Percentiles rank a stretch among this genome's conserved stretches.
phyloP scores from a whole-genome alignment of 2,329 filamentous ascomycete genomes.

The Alternaria burnsii region DNA sequence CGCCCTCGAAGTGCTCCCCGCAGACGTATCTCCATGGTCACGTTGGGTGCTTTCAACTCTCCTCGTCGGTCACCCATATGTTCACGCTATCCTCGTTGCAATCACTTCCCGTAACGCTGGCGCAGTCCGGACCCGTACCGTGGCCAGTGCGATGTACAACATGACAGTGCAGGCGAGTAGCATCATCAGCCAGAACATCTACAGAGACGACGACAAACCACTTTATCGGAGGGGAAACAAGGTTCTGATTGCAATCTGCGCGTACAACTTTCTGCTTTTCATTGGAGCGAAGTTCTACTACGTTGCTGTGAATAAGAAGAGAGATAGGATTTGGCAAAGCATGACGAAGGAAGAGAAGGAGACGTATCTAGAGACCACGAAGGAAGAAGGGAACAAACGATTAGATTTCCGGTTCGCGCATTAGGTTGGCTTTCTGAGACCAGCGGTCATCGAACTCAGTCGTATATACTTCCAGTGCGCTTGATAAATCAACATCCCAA shows the following conservation, averaged over 20 bases:
- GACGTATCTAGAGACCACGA: conserved; percentile 47
- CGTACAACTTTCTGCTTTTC: conserved; percentile 61
- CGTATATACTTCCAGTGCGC: neutral
- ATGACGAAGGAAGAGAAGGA: conserved; percentile 50
- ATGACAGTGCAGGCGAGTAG: conserved; percentile 47
- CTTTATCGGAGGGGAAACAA: conserved; percentile 64
- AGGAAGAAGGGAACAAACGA: conserved; percentile 49
- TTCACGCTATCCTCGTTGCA: conserved; percentile 56
- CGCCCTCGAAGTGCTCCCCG: conserved; percentile 46
- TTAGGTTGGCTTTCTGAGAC: neutral
- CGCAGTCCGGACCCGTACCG: conserved; percentile 54
- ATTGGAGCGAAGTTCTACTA: conserved; percentile 64
- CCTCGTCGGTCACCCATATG: conserved; percentile 54
- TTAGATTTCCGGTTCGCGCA: conserved; percentile 29
- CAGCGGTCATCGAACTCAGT: neutral
- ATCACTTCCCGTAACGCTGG: conserved; percentile 55
- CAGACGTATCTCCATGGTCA: conserved; percentile 46
- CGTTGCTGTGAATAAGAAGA: conserved; percentile 57
- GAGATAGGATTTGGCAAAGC: conserved; percentile 39
- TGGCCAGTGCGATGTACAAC: conserved; percentile 56
- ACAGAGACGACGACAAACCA: conserved; percentile 61
- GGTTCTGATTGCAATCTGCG: conserved; percentile 60
- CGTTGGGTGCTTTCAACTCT: conserved; percentile 51
- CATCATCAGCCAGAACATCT: conserved; percentile 57
- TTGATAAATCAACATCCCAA: neutral